Conservation (phyloP, 164 flowering plant genomes). For the Vitis vinifera region ASM3070453v1 NC_081816.1:9895001-9895500, state of each 20-base stretch:
- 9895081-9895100: conserved; percentile 17
- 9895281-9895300: conserved; percentile 55
- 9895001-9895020: conserved; percentile 24
- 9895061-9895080: conserved; percentile 22
- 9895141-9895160: conserved; percentile 27
- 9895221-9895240: conserved; percentile 62
- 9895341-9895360: conserved; percentile 51
- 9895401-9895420: conserved; percentile 68
- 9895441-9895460: conserved; percentile 61
- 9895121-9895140: conserved; percentile 21
- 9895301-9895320: conserved; percentile 57
- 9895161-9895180: conserved; percentile 63
- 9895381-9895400: conserved; percentile 57
- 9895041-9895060: conserved; percentile 31
- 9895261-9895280: conserved; percentile 75
- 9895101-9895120: conserved; percentile 11
- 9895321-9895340: conserved; percentile 64
- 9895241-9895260: conserved; percentile 38
- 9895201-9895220: conserved; percentile 74
- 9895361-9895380: conserved; percentile 81
- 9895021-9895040: conserved; percentile 40
- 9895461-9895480: conserved; percentile 68
- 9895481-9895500: conserved; percentile 71
- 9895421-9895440: conserved; percentile 71
- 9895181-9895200: conserved; percentile 37